Percentiles rank a stretch among this genome's conserved stretches.
Evolutionary conservation across 2,329 filamentous ascomycete species (phyloP).

Genomic region (Sporothrix brasiliensis): DNA sequence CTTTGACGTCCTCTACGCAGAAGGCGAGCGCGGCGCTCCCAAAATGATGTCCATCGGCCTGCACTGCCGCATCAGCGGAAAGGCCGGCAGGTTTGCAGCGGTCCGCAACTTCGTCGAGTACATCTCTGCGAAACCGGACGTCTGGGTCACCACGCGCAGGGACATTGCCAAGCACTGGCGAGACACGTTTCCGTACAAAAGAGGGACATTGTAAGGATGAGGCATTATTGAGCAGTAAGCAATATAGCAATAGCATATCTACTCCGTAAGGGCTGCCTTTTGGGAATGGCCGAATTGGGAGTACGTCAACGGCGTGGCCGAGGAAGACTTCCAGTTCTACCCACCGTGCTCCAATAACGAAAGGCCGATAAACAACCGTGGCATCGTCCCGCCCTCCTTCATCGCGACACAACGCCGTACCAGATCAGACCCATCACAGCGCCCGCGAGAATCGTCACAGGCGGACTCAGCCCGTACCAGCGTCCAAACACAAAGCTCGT

Average conservation of each 20-base stretch:
- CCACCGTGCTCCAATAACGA: no score
- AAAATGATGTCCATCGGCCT: constrained; percentile 63
- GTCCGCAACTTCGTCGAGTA: constrained; percentile 58
- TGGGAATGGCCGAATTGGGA: neutral
- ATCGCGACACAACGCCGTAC: neutral
- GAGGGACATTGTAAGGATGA: neutral
- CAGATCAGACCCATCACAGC: neutral
- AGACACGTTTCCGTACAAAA: constrained; percentile 8
- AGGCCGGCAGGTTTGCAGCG: constrained; percentile 55
- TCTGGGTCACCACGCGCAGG: constrained; percentile 58
- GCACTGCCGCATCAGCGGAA: constrained; percentile 57
- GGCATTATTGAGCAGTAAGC: neutral
- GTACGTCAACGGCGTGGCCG: constrained; percentile 28
- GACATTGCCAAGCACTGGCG: constrained; percentile 49
- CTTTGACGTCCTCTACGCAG: constrained; percentile 58
- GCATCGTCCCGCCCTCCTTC: neutral
- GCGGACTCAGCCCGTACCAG: neutral
- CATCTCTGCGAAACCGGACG: constrained; percentile 54
- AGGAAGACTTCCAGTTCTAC: constrained; percentile 31
- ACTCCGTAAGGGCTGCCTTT: no score
- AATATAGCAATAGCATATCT: no score
- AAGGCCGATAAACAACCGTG: no score
- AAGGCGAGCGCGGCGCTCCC: constrained; percentile 51
- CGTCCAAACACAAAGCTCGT: neutral
- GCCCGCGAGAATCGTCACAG: neutral